Percentiles rank a stretch among this genome's conserved stretches.
Conservation (phyloP, 164 flowering plant species). For the Vitis cinerea region DNA sequence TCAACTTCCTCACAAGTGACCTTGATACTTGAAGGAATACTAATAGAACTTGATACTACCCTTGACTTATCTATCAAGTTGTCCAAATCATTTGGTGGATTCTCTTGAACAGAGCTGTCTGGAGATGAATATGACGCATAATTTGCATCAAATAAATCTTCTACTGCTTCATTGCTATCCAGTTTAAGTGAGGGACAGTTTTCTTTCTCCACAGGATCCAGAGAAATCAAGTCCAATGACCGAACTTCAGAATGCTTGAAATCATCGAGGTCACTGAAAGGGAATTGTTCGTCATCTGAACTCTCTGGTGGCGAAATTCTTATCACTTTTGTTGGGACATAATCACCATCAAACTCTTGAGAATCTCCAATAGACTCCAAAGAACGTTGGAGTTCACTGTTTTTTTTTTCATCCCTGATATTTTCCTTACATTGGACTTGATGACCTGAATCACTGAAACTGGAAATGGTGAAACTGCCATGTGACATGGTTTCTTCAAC, state of each 20-base stretch:
- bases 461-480: slow-evolving; percentile 12
- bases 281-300: slow-evolving; percentile 54
- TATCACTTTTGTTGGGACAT: slow-evolving; percentile 1
- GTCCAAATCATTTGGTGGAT: slow-evolving; percentile 20
- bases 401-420: slow-evolving; percentile 16
- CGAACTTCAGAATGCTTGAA: slow-evolving; percentile 13
- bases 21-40: slow-evolving; percentile 27
- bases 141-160: slow-evolving; percentile 6
- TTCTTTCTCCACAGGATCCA: slow-evolving; percentile 25
- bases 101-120: slow-evolving; percentile 27
- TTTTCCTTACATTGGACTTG: slow-evolving; percentile 24
- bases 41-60: slow-evolving; percentile 32
- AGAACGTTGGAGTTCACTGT: slow-evolving; percentile 10
- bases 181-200: slow-evolving; percentile 9
- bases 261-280: slow-evolving; percentile 49
- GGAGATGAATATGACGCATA: slow-evolving; percentile 20
- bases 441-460: slow-evolving; percentile 16
- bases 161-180: slow-evolving; percentile 22
- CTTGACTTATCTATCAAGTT: slow-evolving; percentile 23
- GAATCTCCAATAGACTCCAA: slow-evolving; percentile 11
- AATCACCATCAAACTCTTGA: slow-evolving; percentile 14
- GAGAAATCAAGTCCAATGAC: slow-evolving; percentile 14
- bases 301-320: slow-evolving; percentile 17
- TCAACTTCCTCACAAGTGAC: slow-evolving; percentile 24
- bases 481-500: slow-evolving; percentile 17